Evolutionary conservation across 225 moss, liverwort and hornwort genomes (phyloP), one percentile per base, ranked within the genome.

Genomic region (Pleurozium schreberi): DNA sequence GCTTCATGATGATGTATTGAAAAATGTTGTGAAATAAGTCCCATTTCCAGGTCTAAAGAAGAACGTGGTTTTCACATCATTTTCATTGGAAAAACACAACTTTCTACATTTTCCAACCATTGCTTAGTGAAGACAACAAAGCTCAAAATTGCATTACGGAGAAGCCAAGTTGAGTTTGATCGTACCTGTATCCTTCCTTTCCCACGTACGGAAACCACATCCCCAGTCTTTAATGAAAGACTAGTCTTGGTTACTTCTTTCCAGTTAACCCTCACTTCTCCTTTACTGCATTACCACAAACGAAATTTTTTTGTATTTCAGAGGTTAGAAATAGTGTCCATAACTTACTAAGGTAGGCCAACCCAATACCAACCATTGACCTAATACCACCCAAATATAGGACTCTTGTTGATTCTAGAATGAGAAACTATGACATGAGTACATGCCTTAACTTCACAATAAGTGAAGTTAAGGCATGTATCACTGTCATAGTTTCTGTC

Each of bases 181-280:
- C 45, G 61, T 87, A 96, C 97, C 97, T 97, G 95, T 91, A 99
- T 93, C 87, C 98, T 96, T 87, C 98, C 98, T 90, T 99, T 97
- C 42, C 98, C 98, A 85, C 95, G 93, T 33, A 99, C 93, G 11
- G 98, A 99, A 80, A 99, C 95, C 53, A 99, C 91, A 84, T 99
- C 98, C 45, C 98, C 98, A 57, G 97, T 93, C 92, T 99, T 99
- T 84, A 99, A 90, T 50, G 88, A 81, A 52, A 92, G 82, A 81
- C 97, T 96, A 82, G 95, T 95, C 89, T 99, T 99, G 14, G 94
- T 95, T 45, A 95, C 94, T 86, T 96, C 97, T 91, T 96, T 99
- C 98, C 98, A 99, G 83, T 99, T 99, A 17, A 99, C 94, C 79
- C 92, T 96, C 57, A 99, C 92, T 45, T 95, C 94, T 87, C 98